Percentiles rank a stretch among this genome's conserved stretches.
phyloP scores from a whole-genome alignment of 352 stramenopile species.

The Globisporangium carolinianum region DNA sequence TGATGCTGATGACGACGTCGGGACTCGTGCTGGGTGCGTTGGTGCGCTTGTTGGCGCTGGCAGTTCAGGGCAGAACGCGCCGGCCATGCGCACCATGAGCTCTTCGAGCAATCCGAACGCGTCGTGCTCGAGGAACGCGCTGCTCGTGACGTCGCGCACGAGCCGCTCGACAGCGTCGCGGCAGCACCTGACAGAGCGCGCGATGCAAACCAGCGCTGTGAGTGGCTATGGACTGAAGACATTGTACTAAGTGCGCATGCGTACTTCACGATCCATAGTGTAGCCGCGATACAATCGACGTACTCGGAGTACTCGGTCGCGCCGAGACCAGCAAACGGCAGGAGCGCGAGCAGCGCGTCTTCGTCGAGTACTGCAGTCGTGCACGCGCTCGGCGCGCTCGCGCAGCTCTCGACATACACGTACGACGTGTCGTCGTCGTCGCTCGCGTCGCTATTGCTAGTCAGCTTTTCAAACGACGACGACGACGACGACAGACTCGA shows the following conservation, averaged over 20 bases:
- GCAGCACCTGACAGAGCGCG: conserved; percentile 28
- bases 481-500: conserved; percentile 5
- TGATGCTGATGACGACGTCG: neutral
- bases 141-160: conserved; percentile 35
- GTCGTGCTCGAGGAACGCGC: conserved; percentile 55
- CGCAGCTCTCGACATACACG: conserved; percentile 67
- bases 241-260: neutral
- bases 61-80: conserved; percentile 47
- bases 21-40: neutral
- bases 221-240: neutral
- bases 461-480: conserved; percentile 19
- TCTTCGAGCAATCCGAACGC: conserved; percentile 56
- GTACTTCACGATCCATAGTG: neutral
- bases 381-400: conserved; percentile 35
- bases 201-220: neutral
- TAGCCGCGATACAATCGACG: neutral
- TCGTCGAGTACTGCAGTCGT: conserved; percentile 16
- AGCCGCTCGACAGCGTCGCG: conserved; percentile 47
- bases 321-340: conserved; percentile 33
- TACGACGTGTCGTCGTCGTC: conserved; percentile 58
- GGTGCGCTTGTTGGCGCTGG: conserved; percentile 6
- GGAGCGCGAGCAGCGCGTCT: conserved; percentile 31
- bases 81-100: conserved; percentile 72
- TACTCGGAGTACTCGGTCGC: conserved; percentile 49
- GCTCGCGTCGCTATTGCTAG: conserved; percentile 10